Percentiles rank a stretch among this genome's conserved stretches.
These are phyloP conservation scores for Physcomitrium patens DNA, from an alignment of 225 moss, liverwort and hornwort species.

Conservation along the genomic window DNA sequence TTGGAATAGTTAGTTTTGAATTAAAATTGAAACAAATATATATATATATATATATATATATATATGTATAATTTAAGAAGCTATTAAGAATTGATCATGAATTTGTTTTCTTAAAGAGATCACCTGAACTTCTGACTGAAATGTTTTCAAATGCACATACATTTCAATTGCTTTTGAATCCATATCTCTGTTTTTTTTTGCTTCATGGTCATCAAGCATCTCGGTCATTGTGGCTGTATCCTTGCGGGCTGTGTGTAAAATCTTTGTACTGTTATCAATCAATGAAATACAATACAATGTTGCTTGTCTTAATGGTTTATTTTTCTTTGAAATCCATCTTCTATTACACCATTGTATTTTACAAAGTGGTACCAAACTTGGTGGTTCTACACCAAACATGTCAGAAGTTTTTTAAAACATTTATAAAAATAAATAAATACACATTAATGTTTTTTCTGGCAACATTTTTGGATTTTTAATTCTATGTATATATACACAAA, in stretches of 20 bases:
- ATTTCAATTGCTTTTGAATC: slow-evolving; percentile 37
- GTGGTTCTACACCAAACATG: slow-evolving; percentile 1
- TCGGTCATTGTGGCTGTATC: slow-evolving; percentile 45
- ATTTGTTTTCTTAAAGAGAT: background rate
- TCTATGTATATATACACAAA: too few species aligned
- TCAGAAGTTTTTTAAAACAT: background rate
- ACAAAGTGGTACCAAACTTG: slow-evolving; percentile 1
- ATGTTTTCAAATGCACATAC: slow-evolving; percentile 46
- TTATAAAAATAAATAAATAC: too few species aligned
- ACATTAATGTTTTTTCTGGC: too few species aligned
- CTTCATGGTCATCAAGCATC: slow-evolving; percentile 47
- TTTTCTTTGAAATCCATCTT: slow-evolving; percentile 25
- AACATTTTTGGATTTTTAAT: too few species aligned
- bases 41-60: too few species aligned
- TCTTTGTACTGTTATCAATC: slow-evolving; percentile 44
- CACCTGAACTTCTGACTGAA: slow-evolving; percentile 54
- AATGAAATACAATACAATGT: slow-evolving; percentile 38
- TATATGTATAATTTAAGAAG: too few species aligned
- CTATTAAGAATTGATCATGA: background rate
- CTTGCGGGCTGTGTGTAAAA: slow-evolving; percentile 36
- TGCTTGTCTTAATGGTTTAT: background rate
- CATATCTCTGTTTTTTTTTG: slow-evolving; percentile 32
- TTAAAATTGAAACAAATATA: too few species aligned
- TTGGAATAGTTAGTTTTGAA: too few species aligned
- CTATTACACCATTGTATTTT: slow-evolving; percentile 33